Base-by-base conservation (phyloP, 305 asterid species). In the Salvia sclarea region DNA sequence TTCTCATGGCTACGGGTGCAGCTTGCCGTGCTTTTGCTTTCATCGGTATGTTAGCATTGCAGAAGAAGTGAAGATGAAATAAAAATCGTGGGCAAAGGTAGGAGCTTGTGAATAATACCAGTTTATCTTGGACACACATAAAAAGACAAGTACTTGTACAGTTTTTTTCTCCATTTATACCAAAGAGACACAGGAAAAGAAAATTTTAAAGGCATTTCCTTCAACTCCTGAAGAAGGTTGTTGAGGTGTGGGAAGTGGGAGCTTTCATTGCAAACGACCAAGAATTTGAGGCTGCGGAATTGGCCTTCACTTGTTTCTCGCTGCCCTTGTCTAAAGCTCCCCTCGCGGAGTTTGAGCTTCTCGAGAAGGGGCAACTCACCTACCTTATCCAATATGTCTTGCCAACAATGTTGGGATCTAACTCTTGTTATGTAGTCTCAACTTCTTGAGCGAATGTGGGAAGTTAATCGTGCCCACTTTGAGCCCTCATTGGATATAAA, bases 11-110 rank as follows among this genome's bases (percentile, higher is more conserved):
- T 1, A 68, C 81, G 5, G 97, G 97, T 6, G 75, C 88, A 67
- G 78, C 78, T 41, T 88, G 88, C 52, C 97, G 97, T 1, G 75
- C 66, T 38, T 25, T 77, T 2, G 92, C 95, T 21, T 88, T 88
- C 85, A 31, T 88, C 12, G 86, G 92, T 24, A 79, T 88, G 92
- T 57, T 82, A 66, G 70, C 75, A 48, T 61, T 85, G 45, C 83
- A 82, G 30, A 88, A 80, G 72, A 85, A 83, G 77, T 83, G 82
- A 84, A n/a, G n/a, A n/a, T n/a, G n/a, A n/a, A n/a, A n/a, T n/a
- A n/a, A n/a, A n/a, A n/a, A n/a, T n/a, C n/a, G 37, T 28, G 17
- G 13, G 30, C 47, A 13, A 44, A 38, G 21, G 6, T 55, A 63
- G 16, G 61, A 11, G 17, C 25, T 40, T 72, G 71, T 61, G 14